These are phyloP conservation scores for Marasmius fiardii DNA, from an alignment of 1,284 basidiomycete species.

Conservation along the genomic window DNA sequence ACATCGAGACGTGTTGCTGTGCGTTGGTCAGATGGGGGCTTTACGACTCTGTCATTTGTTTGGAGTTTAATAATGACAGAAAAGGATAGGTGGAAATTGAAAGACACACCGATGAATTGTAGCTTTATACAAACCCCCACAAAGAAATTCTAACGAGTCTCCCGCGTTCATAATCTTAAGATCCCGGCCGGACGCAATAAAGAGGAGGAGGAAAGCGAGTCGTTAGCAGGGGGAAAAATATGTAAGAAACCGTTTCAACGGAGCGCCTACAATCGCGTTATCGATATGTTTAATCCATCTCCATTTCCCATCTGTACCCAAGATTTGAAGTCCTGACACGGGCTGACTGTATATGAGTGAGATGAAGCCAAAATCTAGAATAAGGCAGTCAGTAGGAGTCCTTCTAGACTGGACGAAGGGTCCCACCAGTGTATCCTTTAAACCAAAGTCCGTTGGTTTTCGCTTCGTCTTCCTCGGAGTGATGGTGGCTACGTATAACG, in stretches of 20 bases:
- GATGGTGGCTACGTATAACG: slow-evolving; percentile 34
- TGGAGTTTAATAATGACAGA: too few relatives aligned
- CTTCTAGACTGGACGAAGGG: too few relatives aligned
- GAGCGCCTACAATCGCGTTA: slow-evolving; percentile 11
- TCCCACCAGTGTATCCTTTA: slow-evolving; percentile 36
- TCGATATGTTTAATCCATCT: slow-evolving; percentile 14
- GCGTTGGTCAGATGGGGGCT: slow-evolving; percentile 46
- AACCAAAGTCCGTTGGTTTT: slow-evolving; percentile 45
- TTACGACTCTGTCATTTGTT: slow-evolving; percentile 39
- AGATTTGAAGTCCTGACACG: slow-evolving; percentile 13
- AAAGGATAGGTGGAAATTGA: too few relatives aligned
- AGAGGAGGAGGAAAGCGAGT: too few relatives aligned
- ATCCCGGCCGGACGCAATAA: too few relatives aligned
- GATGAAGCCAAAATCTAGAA: slow-evolving; percentile 57
- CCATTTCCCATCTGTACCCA: slow-evolving; percentile 8
- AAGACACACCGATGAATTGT: slow-evolving; percentile 38
- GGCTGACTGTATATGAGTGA: slow-evolving; percentile 38
- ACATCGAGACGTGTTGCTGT: slow-evolving; percentile 43
- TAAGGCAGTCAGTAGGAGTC: too few relatives aligned
- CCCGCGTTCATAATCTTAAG: slow-evolving; percentile 44
- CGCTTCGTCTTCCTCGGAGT: slow-evolving; percentile 40
- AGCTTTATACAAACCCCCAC: slow-evolving; percentile 40
- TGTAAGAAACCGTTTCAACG: too few relatives aligned
- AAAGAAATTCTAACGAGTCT: slow-evolving; percentile 48
- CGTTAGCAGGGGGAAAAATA: too few relatives aligned